Base-by-base conservation (phyloP, 2,329 filamentous ascomycete genomes). In the Colletotrichum chrysophilum region DNA sequence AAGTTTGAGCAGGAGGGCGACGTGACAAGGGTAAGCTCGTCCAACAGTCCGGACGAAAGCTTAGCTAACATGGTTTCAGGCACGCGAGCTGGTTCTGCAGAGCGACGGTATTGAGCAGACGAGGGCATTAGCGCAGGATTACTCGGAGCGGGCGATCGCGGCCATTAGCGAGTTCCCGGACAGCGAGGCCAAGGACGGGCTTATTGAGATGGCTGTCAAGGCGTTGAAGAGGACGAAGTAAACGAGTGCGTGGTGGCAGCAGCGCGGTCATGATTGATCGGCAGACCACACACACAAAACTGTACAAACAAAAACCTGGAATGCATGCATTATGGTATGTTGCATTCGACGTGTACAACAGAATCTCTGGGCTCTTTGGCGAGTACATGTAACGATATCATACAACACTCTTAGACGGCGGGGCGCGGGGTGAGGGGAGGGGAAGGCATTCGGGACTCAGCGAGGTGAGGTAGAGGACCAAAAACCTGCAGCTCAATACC, bases 81-180 rank as follows among this genome's bases (percentile, higher is more conserved):
- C 97, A 77, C 93, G 96, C 81, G 91, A 96, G 77, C 87, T 98
- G 64, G 97, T 99, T 24, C 89, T 94, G 34, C 88, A 92, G 79
- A 97, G 95, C 83, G 92, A 97, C 80, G 97, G 97, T 21, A 93
- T 99, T 62, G 94, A 98, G 84, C 95, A 98, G 85, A 99, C 97
- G 2, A 92, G 96, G 79, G 95, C 94, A 9, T 89, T 99, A 34
- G 97, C 97, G 2, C 94, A 98, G 83, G 94, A 97, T 80, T 99
- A 98, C 84, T 93, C 94, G 52, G 94, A 97, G 82, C 95, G 95
- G 82, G 97, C 97, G 32, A 94, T 98, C 76, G 90, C 92, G 7
- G 95, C 96, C n/a, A 94, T 99, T 80, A 89, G 91, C 78, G 87
- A 88, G 61, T 98, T 99, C 85, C 97, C 97, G 8, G 93, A 96